Evolutionary conservation across 148 eudicot species (phyloP).

Genomic region (Limonium bicolor): DNA sequence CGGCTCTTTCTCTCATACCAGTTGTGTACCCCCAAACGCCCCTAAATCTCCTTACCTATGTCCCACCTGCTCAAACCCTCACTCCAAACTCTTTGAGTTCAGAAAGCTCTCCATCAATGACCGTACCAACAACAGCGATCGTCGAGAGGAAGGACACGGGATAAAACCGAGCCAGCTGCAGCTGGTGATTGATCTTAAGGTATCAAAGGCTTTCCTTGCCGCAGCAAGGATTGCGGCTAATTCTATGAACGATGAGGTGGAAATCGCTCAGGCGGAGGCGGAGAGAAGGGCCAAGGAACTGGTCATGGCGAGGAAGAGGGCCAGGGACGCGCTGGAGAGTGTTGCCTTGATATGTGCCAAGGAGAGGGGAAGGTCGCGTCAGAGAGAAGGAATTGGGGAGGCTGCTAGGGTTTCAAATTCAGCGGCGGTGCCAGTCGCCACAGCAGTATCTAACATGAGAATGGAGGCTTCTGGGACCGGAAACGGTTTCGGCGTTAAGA

Average conservation of each 20-base stretch:
- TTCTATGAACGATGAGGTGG: conserved; percentile 44
- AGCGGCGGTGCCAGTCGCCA: no score
- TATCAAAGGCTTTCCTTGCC: conserved; percentile 38
- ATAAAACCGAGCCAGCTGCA: not conserved
- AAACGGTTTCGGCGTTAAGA: no score
- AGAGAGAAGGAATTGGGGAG: conserved; percentile 3
- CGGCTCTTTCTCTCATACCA: conserved; percentile 39
- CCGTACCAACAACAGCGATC: no score
- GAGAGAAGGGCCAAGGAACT: conserved; percentile 68
- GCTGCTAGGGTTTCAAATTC: not conserved
- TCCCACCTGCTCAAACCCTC: conserved; percentile 38
- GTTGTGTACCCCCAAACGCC: conserved; percentile 20
- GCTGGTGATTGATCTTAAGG: conserved; percentile 21
- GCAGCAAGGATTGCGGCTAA: conserved; percentile 57
- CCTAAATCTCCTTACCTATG: conserved; percentile 38
- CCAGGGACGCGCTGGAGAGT: conserved; percentile 55
- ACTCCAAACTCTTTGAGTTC: conserved; percentile 23
- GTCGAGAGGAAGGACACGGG: no score
- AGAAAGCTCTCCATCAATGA: not conserved
- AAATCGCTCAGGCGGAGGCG: conserved; percentile 29
- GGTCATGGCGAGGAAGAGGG: conserved; percentile 48
- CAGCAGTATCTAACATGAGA: no score
- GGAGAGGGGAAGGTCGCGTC: conserved; percentile 15
- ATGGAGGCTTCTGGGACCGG: no score
- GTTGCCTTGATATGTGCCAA: conserved; percentile 13